phyloP scores from a whole-genome alignment of 306 rosid species.

The Dryas alaskensis region DNA sequence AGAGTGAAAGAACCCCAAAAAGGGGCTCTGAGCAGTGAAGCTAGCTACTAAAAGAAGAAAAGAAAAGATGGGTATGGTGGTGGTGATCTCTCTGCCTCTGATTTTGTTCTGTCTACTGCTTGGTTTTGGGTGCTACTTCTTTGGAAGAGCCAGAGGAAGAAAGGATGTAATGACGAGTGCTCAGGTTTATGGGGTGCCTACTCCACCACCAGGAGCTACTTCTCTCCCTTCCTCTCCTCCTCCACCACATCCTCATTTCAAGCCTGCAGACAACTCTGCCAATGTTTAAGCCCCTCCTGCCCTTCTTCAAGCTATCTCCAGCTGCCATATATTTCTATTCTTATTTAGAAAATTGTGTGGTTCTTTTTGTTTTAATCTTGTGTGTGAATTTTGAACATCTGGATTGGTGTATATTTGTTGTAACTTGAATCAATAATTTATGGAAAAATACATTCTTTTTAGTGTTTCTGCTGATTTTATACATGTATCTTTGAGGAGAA shows the following conservation, averaged over 20 bases:
- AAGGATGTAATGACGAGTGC: slow-evolving; percentile 50
- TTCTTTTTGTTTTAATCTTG: background rate
- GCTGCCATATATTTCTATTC: background rate
- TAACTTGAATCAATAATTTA: slow-evolving; percentile 3
- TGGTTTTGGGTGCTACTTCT: slow-evolving; percentile 83
- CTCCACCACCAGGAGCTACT: slow-evolving; percentile 60
- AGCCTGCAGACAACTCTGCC: slow-evolving; percentile 38
- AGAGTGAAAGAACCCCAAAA: background rate
- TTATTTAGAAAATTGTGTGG: background rate
- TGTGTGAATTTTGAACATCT: background rate
- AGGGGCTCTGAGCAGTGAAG: background rate
- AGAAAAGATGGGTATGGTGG: slow-evolving; percentile 75
- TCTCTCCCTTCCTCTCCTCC: slow-evolving; percentile 38
- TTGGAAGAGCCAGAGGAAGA: slow-evolving; percentile 69
- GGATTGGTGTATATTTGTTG: slow-evolving; percentile 3
- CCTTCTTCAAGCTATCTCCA: background rate
- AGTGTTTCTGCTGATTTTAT: background rate
- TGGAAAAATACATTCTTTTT: background rate
- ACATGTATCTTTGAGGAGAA: no score
- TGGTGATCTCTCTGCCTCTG: slow-evolving; percentile 81
- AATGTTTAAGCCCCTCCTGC: slow-evolving; percentile 35
- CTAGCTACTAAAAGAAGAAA: background rate
- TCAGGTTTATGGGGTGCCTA: slow-evolving; percentile 67
- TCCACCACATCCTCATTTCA: slow-evolving; percentile 30
- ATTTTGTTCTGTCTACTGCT: slow-evolving; percentile 61